A percentile compares a stretch with the other conserved stretches of the same genome.
Conservation (phyloP, 116 monocot species). For the Cymodocea nodosa region DNA sequence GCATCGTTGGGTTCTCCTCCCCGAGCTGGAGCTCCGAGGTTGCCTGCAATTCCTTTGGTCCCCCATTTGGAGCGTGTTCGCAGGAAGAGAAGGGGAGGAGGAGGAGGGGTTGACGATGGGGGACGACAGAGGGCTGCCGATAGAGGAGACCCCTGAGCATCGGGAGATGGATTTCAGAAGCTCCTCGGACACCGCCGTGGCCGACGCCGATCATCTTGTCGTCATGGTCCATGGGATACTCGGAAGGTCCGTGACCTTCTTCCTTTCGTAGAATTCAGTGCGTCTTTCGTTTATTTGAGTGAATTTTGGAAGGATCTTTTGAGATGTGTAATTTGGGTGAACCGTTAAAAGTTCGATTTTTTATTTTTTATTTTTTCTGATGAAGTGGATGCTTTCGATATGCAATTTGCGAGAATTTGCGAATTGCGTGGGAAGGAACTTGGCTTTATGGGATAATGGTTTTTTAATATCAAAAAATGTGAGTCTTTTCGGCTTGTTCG, state of each 20-base stretch:
- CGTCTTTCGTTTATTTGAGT: neutral
- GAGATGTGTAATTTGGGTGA: too few species aligned
- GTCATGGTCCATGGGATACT: slow-evolving; percentile 79
- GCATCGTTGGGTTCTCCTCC: too few species aligned
- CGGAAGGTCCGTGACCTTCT: slow-evolving; percentile 32
- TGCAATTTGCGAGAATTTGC: too few species aligned
- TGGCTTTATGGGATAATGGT: too few species aligned
- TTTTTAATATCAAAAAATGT: too few species aligned
- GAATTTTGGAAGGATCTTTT: neutral
- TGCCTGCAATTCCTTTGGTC: neutral
- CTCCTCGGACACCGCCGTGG: slow-evolving; percentile 11
- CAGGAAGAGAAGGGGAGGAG: neutral
- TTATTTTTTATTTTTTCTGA: too few species aligned
- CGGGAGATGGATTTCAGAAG: slow-evolving; percentile 35
- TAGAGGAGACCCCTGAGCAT: slow-evolving; percentile 16
- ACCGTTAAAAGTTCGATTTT: too few species aligned
- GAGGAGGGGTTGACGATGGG: slow-evolving; percentile 8
- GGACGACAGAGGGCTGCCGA: slow-evolving; percentile 11
- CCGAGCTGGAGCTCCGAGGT: neutral
- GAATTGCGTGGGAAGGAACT: too few species aligned
- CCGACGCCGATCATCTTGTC: slow-evolving; percentile 45
- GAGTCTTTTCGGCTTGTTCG: too few species aligned
- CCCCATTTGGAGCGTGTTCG: neutral
- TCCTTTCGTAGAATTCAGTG: neutral
- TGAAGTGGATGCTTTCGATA: too few species aligned